These are phyloP conservation scores for Acanthamoeba polyphaga DNA, from an alignment of 208 protist genomes.

Conservation along the genomic window DNA sequence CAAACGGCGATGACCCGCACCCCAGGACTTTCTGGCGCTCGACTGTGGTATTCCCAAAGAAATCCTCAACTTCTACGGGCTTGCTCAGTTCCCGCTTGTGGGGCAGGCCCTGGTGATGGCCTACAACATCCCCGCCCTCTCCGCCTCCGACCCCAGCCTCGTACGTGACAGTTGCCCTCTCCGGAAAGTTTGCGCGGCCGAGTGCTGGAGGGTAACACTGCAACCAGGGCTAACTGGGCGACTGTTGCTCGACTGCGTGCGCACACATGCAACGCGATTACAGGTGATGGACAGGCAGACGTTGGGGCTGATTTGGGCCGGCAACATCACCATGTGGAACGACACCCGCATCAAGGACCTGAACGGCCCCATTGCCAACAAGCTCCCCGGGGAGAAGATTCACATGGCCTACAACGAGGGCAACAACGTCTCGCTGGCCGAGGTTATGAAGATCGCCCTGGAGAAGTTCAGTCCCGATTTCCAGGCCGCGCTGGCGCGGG, in stretches of 20 bases:
- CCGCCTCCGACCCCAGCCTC: neutral
- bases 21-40: neutral
- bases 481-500: neutral
- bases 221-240: neutral
- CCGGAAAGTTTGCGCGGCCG: neutral
- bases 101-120: constrained; percentile 36
- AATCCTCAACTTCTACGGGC: neutral
- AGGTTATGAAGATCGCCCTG: neutral
- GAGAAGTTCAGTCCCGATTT: constrained; percentile 8
- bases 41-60: neutral
- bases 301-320: neutral
- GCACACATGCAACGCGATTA: too few species aligned
- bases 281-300: constrained; percentile 36
- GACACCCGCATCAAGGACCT: neutral
- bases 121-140: neutral
- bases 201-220: neutral
- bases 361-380: neutral
- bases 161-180: neutral
- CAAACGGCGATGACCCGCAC: neutral
- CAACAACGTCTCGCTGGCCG: neutral
- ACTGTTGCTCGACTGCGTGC: neutral
- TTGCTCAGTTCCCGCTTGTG: neutral
- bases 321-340: constrained; percentile 28
- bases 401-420: neutral
- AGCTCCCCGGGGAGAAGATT: neutral